Percentiles rank a stretch among this genome's conserved stretches.
Evolutionary conservation across 2,329 filamentous ascomycete species (phyloP).

Genomic region (Monilinia polystroma): DNA sequence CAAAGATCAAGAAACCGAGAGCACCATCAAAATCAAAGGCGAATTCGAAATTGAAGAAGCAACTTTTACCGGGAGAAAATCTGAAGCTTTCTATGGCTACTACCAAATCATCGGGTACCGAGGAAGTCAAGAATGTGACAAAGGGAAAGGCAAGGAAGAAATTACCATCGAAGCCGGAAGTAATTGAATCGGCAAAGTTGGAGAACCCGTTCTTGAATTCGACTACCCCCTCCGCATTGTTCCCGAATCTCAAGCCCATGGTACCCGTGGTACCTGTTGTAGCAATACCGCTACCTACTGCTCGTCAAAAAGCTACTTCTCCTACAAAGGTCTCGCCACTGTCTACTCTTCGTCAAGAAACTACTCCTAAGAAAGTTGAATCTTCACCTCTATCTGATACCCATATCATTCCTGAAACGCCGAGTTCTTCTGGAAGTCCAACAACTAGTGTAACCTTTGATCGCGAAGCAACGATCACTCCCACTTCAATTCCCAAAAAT

Average conservation of each 20-base stretch:
- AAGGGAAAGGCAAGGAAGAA: constrained; percentile 37
- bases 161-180: constrained; percentile 28
- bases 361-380: background rate
- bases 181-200: constrained; percentile 19
- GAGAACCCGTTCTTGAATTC: constrained; percentile 17
- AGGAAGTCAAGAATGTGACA: background rate
- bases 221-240: constrained; percentile 19
- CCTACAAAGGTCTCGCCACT: constrained; percentile 3
- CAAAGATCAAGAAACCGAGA: constrained; percentile 19
- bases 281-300: constrained; percentile 14
- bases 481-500: constrained; percentile 1
- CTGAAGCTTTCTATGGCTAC: constrained; percentile 19
- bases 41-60: constrained; percentile 51
- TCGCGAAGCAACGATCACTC: constrained; percentile 8
- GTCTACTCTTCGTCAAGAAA: background rate
- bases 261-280: constrained; percentile 10
- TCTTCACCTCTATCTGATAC: constrained; percentile 13
- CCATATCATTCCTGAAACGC: background rate
- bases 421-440: constrained; percentile 6
- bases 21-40: constrained; percentile 11
- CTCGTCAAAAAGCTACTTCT: constrained; percentile 12
- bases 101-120: constrained; percentile 20
- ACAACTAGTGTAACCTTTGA: background rate
- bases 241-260: constrained; percentile 29
- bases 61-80: constrained; percentile 45